Conservation (phyloP, 2,329 filamentous ascomycete species). For the Calonectria multiphialidica region DNA sequence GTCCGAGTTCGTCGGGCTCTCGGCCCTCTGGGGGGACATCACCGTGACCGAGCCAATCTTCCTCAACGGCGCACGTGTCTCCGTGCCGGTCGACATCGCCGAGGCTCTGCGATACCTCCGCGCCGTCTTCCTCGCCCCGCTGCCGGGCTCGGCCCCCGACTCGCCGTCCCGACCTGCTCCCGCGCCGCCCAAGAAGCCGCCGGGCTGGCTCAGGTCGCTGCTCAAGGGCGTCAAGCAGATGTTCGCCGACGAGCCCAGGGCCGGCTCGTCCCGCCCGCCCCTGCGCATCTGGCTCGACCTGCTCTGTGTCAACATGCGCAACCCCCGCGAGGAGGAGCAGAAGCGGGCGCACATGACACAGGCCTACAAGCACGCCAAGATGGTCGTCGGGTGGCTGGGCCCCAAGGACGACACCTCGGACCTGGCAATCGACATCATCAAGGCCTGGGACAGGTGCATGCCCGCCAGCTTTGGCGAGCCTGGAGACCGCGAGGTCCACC, state of each 20-base stretch:
- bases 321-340: conserved; percentile 32
- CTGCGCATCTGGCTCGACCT: conserved; percentile 38
- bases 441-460: conserved; percentile 40
- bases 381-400: conserved; percentile 39
- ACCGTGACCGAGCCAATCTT: conserved; percentile 32
- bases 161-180: neutral
- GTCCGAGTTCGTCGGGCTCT: conserved; percentile 38
- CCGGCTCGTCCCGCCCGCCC: conserved; percentile 24
- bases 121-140: conserved; percentile 35
- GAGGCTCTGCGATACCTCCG: conserved; percentile 38
- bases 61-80: conserved; percentile 29
- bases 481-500: conserved; percentile 35
- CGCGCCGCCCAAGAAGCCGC: conserved; percentile 32
- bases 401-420: conserved; percentile 35
- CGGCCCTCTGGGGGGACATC: conserved; percentile 37
- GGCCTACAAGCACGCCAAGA: conserved; percentile 34
- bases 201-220: conserved; percentile 36
- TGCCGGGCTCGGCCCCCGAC: neutral
- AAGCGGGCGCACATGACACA: conserved; percentile 35
- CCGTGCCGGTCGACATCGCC: conserved; percentile 31
- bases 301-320: conserved; percentile 34
- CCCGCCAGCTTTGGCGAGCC: conserved; percentile 35
- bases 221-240: conserved; percentile 24
- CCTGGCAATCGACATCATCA: conserved; percentile 37
- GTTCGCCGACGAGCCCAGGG: conserved; percentile 22